A percentile compares a stretch with the other conserved stretches of the same genome.
These are phyloP conservation scores for Mallotus nudiflorus DNA, from an alignment of 345 rosid genomes.

Conservation along the genomic window DNA sequence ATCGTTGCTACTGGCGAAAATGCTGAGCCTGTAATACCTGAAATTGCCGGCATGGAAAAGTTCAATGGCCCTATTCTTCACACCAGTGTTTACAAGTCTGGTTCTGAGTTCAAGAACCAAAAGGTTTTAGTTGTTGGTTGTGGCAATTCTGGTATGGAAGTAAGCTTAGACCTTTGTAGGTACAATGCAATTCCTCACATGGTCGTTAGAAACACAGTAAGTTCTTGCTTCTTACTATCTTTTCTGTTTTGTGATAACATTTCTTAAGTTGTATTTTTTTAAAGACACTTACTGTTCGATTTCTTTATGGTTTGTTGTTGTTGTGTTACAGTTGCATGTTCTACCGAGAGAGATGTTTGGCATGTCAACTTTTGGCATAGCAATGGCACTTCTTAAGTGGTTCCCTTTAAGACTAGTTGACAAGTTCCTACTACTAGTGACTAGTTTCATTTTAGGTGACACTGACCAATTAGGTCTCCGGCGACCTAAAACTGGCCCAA, in stretches of 20 bases:
- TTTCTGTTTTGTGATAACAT: too few species aligned
- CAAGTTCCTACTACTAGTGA: constrained; percentile 46
- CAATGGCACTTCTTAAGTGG: constrained; percentile 80
- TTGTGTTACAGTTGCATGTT: constrained; percentile 68
- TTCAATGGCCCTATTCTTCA: constrained; percentile 54
- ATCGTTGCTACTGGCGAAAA: constrained; percentile 80
- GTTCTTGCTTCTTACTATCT: neutral
- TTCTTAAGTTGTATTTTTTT: neutral
- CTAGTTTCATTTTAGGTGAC: constrained; percentile 55
- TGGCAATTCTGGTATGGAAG: constrained; percentile 85
- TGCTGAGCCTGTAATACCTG: constrained; percentile 57
- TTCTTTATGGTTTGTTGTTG: neutral
- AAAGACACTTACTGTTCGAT: neutral
- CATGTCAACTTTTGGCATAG: constrained; percentile 74
- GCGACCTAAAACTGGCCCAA: constrained; percentile 87
- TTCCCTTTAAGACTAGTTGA: constrained; percentile 73
- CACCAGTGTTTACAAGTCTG: constrained; percentile 60
- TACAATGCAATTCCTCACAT: constrained; percentile 55
- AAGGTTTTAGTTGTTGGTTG: constrained; percentile 74
- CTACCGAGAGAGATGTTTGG: constrained; percentile 88
- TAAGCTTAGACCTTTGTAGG: constrained; percentile 56
- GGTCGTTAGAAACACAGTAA: constrained; percentile 64
- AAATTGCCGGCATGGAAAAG: constrained; percentile 43
- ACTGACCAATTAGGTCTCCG: constrained; percentile 73
- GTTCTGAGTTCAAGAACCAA: constrained; percentile 42